Evolutionary conservation across 306 rosid species (phyloP).

Genomic region (Pterocarpus macrocarpus): DNA sequence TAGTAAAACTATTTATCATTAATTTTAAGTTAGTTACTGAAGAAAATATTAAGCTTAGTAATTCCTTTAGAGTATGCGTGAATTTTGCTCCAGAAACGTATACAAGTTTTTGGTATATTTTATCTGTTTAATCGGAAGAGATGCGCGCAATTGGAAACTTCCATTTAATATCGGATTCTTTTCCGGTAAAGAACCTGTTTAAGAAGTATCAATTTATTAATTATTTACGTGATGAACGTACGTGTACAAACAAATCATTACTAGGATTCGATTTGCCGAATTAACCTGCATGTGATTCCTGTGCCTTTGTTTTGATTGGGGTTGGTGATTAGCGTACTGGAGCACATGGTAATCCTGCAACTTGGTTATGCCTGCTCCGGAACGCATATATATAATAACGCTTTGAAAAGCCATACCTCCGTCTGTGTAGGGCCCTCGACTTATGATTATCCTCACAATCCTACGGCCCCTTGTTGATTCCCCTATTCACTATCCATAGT

Average conservation of each 20-base stretch:
- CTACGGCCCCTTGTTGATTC: no score
- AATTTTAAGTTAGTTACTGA: no score
- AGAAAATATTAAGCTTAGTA: no score
- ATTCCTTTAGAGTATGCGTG: no score
- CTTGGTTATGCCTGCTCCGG: neutral
- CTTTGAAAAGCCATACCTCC: no score
- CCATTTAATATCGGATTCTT: neutral
- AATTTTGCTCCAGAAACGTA: no score
- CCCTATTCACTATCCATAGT: no score
- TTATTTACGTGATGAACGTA: neutral
- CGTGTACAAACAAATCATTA: neutral
- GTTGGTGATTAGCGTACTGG: conserved; percentile 33
- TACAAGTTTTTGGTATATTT: no score
- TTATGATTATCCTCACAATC: no score
- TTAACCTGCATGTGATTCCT: conserved; percentile 40
- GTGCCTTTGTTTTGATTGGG: conserved; percentile 36
- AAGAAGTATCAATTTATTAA: neutral
- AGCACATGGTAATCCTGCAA: conserved; percentile 41
- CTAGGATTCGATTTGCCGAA: neutral
- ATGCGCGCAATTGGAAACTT: conserved; percentile 4
- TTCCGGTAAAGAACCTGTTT: neutral
- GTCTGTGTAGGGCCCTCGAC: no score
- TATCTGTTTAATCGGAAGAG: neutral
- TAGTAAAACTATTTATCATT: no score
- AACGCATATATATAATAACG: no score